Conservation (phyloP, 495 filamentous ascomycete species). For the Neurospora sublineolata region DNA sequence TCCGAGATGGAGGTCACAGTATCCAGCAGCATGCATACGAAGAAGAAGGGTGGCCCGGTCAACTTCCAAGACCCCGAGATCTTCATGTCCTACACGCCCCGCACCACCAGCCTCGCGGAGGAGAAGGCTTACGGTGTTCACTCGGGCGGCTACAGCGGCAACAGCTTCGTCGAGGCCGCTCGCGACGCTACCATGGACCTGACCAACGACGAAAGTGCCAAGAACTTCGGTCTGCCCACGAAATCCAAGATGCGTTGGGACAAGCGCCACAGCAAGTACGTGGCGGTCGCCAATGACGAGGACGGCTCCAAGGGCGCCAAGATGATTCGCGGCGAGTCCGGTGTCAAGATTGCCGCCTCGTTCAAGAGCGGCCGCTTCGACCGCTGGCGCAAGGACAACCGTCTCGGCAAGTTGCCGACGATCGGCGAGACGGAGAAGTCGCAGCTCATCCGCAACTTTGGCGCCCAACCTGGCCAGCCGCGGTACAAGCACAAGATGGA, state of each 20-base stretch:
- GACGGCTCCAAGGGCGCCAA: conserved; percentile 80
- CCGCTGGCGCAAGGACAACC: conserved; percentile 75
- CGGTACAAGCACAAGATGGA: conserved; percentile 71
- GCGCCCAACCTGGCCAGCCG: conserved; percentile 42
- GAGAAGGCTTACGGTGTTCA: conserved; percentile 87
- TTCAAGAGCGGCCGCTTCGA: conserved; percentile 93
- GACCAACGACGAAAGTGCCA: conserved; percentile 67
- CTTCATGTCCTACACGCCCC: conserved; percentile 92
- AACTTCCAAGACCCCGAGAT: conserved; percentile 73
- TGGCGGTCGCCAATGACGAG: conserved; percentile 78
- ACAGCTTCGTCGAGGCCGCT: conserved; percentile 73
- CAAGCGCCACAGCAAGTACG: conserved; percentile 93
- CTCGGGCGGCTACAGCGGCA: conserved; percentile 50
- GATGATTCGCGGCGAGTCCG: conserved; percentile 80
- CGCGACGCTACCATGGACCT: conserved; percentile 82
- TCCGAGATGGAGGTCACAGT: conserved; percentile 77
- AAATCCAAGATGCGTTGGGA: conserved; percentile 82
- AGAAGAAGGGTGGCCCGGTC: conserved; percentile 33
- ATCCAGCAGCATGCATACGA: conserved; percentile 41
- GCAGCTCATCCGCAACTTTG: conserved; percentile 56
- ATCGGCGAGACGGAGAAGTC: conserved; percentile 68
- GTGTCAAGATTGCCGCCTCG: conserved; percentile 86
- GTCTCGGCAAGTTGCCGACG: conserved; percentile 61
- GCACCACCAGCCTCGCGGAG: conserved; percentile 63
- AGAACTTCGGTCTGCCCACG: conserved; percentile 60